phyloP scores from a whole-genome alignment of 2,329 filamentous ascomycete species.

The Aspergillus pseudoterreus region DNA sequence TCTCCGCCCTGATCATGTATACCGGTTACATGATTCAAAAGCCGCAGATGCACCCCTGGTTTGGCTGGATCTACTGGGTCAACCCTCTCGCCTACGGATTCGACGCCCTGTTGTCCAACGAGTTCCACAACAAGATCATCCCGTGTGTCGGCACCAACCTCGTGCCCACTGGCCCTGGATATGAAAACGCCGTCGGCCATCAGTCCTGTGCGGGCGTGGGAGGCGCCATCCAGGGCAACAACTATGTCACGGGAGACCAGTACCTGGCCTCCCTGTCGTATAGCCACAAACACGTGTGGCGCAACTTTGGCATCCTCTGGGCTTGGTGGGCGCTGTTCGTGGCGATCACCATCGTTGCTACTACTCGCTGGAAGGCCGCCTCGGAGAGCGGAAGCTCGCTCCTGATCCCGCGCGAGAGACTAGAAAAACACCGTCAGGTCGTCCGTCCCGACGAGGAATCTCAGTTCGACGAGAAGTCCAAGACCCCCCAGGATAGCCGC shows the following conservation, averaged over 20 bases:
- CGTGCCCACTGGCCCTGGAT: conserved; percentile 32
- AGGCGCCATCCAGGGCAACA: conserved; percentile 51
- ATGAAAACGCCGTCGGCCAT: conserved; percentile 16
- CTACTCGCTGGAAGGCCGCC: conserved; percentile 53
- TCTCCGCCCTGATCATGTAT: conserved; percentile 37
- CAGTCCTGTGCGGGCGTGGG: conserved; percentile 50
- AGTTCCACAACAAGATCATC: conserved; percentile 34
- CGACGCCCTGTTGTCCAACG: conserved; percentile 35
- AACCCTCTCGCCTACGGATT: conserved; percentile 38
- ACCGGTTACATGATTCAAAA: conserved; percentile 45
- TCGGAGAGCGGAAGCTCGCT: conserved; percentile 53
- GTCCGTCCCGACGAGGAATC: conserved; percentile 50
- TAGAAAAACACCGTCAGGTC: conserved; percentile 34
- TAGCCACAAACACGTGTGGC: conserved; percentile 51
- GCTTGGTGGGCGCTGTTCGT: conserved; percentile 62
- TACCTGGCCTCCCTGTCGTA: conserved; percentile 57
- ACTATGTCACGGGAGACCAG: conserved; percentile 53
- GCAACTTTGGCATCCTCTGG: conserved; percentile 61
- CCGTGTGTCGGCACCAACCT: conserved; percentile 35
- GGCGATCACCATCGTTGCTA: conserved; percentile 55
- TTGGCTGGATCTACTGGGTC: conserved; percentile 46
- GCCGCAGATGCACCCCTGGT: conserved; percentile 52
- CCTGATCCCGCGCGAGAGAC: conserved; percentile 60
- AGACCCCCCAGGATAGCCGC: conserved; percentile 17
- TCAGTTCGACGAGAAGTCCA: conserved; percentile 24